These are phyloP conservation scores for Penicillium macrosclerotiorum DNA, from an alignment of 495 filamentous ascomycete genomes.

Conservation along the genomic window DNA sequence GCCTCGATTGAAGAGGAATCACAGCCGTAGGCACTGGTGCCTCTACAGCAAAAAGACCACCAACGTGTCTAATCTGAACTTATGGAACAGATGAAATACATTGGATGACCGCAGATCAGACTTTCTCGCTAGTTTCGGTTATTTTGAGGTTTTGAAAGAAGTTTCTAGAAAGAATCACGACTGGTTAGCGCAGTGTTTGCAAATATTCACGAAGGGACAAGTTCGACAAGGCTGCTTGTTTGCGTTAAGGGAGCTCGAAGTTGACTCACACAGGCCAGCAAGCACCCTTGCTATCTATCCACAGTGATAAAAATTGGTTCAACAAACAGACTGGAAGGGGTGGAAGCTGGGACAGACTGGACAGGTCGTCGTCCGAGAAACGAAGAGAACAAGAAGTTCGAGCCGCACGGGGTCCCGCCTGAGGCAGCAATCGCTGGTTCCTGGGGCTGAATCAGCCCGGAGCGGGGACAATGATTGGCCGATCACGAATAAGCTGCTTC, in stretches of 20 bases:
- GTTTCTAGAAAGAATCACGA: too few relatives aligned
- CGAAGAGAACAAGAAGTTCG: slow-evolving; percentile 18
- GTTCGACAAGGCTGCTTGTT: slow-evolving; percentile 3
- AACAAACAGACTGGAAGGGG: slow-evolving; percentile 8
- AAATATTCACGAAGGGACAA: too few relatives aligned
- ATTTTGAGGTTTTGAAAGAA: neutral
- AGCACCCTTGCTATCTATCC: slow-evolving; percentile 8
- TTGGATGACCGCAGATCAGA: neutral
- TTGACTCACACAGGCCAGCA: slow-evolving; percentile 15
- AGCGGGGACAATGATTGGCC: slow-evolving; percentile 10
- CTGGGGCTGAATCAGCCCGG: slow-evolving; percentile 17
- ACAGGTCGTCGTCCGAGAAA: slow-evolving; percentile 42
- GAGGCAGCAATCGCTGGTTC: slow-evolving; percentile 21
- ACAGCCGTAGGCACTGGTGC: too few relatives aligned
- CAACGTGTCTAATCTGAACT: neutral
- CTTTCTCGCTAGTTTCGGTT: neutral
- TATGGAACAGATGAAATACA: neutral
- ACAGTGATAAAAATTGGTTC: slow-evolving; percentile 1
- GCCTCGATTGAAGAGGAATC: too few relatives aligned
- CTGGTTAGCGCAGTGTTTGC: neutral
- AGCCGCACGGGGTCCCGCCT: slow-evolving; percentile 21
- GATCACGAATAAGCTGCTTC: neutral
- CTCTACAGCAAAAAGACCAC: too few relatives aligned
- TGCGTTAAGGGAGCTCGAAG: slow-evolving; percentile 1
- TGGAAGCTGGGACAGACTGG: slow-evolving; percentile 11